These are phyloP conservation scores for Paraphoma sp. DNA, from an alignment of 2,329 filamentous ascomycete species.

Conservation along the genomic window DNA sequence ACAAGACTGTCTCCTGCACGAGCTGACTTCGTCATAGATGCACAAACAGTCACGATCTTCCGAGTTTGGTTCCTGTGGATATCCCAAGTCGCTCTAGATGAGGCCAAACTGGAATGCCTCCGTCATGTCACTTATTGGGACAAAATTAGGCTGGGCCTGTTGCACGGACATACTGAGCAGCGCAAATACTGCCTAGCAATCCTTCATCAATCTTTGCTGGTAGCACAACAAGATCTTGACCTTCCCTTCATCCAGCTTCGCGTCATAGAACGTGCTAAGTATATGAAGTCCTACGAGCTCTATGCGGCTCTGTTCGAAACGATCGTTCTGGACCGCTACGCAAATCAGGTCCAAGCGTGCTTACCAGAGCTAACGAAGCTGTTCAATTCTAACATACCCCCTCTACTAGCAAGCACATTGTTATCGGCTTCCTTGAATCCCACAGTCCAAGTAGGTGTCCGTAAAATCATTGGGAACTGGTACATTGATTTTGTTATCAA, in stretches of 20 bases:
- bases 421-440: slow-evolving; percentile 50
- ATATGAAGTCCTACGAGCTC: slow-evolving; percentile 48
- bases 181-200: slow-evolving; percentile 56
- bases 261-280: slow-evolving; percentile 17
- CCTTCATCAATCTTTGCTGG: slow-evolving; percentile 48
- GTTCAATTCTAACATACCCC: slow-evolving; percentile 44
- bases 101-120: slow-evolving; percentile 28
- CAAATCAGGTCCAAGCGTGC: slow-evolving; percentile 57
- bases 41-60: slow-evolving; percentile 29
- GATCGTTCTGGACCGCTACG: slow-evolving; percentile 56
- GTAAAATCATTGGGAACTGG: slow-evolving; percentile 56
- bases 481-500: slow-evolving; percentile 44
- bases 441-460: slow-evolving; percentile 54
- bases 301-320: slow-evolving; percentile 57
- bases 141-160: slow-evolving; percentile 46
- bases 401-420: slow-evolving; percentile 52
- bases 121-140: slow-evolving; percentile 49
- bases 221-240: slow-evolving; percentile 34
- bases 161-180: slow-evolving; percentile 53
- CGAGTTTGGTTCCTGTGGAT: slow-evolving; percentile 48
- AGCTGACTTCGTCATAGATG: neutral
- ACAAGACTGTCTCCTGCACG: too few species aligned
- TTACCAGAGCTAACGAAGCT: slow-evolving; percentile 52
- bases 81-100: slow-evolving; percentile 21
- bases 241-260: slow-evolving; percentile 31